Evolutionary conservation across 139 green algal species (phyloP).

Genomic region (Auxenochlorella protothecoides): DNA sequence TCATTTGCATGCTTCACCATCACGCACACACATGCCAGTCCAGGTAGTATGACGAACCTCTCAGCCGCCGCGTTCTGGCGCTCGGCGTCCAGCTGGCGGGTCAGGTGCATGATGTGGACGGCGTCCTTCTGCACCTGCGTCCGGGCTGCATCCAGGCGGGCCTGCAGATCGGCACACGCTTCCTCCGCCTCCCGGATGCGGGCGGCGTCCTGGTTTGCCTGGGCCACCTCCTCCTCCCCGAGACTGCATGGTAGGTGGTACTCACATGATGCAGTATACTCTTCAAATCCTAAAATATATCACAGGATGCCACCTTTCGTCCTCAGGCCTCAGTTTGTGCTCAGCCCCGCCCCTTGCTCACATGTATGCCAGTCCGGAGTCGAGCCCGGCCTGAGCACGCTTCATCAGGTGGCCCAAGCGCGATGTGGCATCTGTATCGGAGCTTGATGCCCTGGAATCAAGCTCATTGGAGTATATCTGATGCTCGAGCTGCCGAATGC

Average conservation of each 20-base stretch:
- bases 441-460: background rate
- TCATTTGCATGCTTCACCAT: no score
- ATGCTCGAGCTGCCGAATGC: conserved; percentile 45
- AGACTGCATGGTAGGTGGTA: conserved; percentile 4
- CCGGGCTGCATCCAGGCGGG: conserved; percentile 32
- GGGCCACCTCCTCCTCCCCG: conserved; percentile 7
- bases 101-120: conserved; percentile 21
- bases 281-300: no score
- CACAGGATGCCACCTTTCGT: no score
- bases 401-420: conserved; percentile 5
- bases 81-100: conserved; percentile 53
- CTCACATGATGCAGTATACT: no score
- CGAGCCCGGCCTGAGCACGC: conserved; percentile 9
- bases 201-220: background rate
- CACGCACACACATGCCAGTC: no score
- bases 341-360: conserved; percentile 10
- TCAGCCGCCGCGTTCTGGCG: background rate
- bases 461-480: conserved; percentile 18
- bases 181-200: conserved; percentile 17
- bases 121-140: no score
- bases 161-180: conserved; percentile 30
- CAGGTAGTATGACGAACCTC: background rate
- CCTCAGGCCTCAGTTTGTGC: background rate
- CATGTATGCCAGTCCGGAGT: conserved; percentile 13
- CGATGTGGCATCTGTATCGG: background rate